Evolutionary conservation across 139 green algal genomes (phyloP).

Genomic region (Chloropicon primus): DNA sequence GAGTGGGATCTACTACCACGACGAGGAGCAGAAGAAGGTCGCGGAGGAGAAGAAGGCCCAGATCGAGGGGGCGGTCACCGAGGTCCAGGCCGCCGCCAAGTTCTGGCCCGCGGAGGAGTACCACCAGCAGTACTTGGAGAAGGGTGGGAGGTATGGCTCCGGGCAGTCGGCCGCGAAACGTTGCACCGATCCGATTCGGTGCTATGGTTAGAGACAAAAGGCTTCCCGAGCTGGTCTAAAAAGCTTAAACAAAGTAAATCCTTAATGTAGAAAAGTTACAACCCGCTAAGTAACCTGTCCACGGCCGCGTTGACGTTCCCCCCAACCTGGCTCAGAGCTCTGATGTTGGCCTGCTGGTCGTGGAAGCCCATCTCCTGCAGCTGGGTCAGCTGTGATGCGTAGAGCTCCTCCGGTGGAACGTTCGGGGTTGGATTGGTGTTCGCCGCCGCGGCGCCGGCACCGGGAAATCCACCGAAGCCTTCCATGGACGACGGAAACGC

Average conservation of each 20-base stretch:
- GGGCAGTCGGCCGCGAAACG: constrained; percentile 55
- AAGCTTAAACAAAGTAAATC: too few species aligned
- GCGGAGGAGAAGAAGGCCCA: constrained; percentile 21
- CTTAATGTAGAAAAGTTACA: too few species aligned
- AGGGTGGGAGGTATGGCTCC: constrained; percentile 45
- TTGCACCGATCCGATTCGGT: constrained; percentile 54
- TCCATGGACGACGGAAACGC: constrained; percentile 5
- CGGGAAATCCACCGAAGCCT: neutral
- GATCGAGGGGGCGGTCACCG: constrained; percentile 40
- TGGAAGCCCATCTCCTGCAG: constrained; percentile 90
- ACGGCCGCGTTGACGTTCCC: constrained; percentile 84
- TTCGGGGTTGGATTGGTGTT: neutral
- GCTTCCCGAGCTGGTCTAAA: too few species aligned
- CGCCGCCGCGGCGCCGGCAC: neutral
- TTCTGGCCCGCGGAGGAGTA: constrained; percentile 51
- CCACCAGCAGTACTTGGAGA: constrained; percentile 54
- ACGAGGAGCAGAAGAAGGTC: constrained; percentile 33
- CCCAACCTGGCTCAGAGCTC: constrained; percentile 44
- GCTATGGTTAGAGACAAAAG: constrained; percentile 70
- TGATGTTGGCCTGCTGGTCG: constrained; percentile 49
- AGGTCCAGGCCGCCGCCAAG: constrained; percentile 32
- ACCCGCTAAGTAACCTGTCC: constrained; percentile 51
- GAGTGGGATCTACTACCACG: constrained; percentile 55
- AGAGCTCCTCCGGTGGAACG: neutral
- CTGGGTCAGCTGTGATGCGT: constrained; percentile 56